Percentiles rank a stretch among this genome's conserved stretches.
These are phyloP conservation scores for Hsuehochloa calcarea DNA, from an alignment of 176 grass and related monocot species.

Conservation along the genomic window DNA sequence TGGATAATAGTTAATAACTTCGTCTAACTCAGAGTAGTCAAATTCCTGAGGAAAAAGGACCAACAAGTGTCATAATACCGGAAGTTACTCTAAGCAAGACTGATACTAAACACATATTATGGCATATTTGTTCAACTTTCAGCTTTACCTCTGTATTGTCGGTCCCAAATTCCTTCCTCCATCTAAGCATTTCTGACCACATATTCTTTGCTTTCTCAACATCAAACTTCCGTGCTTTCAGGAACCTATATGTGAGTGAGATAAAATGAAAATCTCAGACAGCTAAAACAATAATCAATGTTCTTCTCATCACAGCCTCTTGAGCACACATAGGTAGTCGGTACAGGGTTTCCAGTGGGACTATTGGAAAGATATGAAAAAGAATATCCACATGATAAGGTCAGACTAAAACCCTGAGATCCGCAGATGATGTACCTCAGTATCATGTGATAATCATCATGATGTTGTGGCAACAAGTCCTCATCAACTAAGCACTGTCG, in stretches of 20 bases:
- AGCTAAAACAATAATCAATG: not conserved
- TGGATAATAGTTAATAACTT: conserved; percentile 74
- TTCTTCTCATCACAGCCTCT: not conserved
- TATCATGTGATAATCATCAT: conserved; percentile 97
- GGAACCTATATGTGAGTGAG: conserved; percentile 52
- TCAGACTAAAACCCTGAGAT: conserved; percentile 16
- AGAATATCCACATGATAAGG: conserved; percentile 1
- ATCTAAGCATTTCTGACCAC: conserved; percentile 94
- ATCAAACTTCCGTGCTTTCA: conserved; percentile 86
- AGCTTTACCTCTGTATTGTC: conserved; percentile 70
- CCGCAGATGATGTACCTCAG: conserved; percentile 53
- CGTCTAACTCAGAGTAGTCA: conserved; percentile 64
- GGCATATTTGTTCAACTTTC: conserved; percentile 17
- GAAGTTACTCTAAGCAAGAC: conserved; percentile 22
- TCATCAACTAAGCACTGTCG: conserved; percentile 62
- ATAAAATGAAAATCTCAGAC: conserved; percentile 21
- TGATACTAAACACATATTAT: not conserved
- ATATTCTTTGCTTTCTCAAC: conserved; percentile 79
- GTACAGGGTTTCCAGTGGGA: not conserved
- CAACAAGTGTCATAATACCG: not conserved
- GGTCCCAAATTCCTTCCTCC: conserved; percentile 80
- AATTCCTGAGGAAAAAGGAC: conserved; percentile 52
- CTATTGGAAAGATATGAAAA: not conserved
- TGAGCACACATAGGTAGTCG: not conserved
- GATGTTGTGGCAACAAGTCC: conserved; percentile 67